Evolutionary conservation across 164 flowering plant species (phyloP), one percentile per base, ranked within the genome.

Genomic region (Vitis riparia): DNA sequence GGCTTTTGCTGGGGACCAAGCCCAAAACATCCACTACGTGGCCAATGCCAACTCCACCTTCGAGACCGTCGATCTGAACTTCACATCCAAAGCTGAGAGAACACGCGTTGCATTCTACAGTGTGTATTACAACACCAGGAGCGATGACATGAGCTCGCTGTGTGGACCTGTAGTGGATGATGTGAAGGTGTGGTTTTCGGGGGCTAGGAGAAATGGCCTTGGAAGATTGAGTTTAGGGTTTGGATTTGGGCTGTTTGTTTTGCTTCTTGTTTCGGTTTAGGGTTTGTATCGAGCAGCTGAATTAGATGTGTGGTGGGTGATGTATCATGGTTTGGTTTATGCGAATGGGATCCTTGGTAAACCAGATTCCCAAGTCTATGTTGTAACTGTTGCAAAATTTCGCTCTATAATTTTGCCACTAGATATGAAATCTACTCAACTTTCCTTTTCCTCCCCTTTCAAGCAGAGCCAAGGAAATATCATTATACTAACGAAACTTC

Each of bases 151-250:
- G 89, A 91, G 89, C 79, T 96, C 99, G 3, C 78, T 96, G 3
- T 96, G 99, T 76, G 99, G 99, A 27, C 99, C 99, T 0, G 98
- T 96, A 66, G 82, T 96, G 30, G 99, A 96, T 60, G 94, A 91
- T 44, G 88, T 96, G n/a, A 78, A 87, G 69, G 99, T 95, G 5
- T 86, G 90, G 86, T 69, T 73, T n/a, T 89, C 97, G 0, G 76
- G 80, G 30, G 74, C 91, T 1, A 17, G 56, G 0, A 76, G 77
- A 59, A 71, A 56, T 76, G 77, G 76, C 71, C 23, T 77, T 63
- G 73, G 73, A 48, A 64, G 77, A 49, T 72, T 80, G 51, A 74
- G 70, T 1, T 55, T 80, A 16, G 68, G 70, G 52, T 50, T 85
- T 51, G 61, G 84, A 69, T n/a, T 80, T 68, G 73, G 66, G 1